Conservation (phyloP, 140 eudicot species). For the Senecio squalidus region DNA sequence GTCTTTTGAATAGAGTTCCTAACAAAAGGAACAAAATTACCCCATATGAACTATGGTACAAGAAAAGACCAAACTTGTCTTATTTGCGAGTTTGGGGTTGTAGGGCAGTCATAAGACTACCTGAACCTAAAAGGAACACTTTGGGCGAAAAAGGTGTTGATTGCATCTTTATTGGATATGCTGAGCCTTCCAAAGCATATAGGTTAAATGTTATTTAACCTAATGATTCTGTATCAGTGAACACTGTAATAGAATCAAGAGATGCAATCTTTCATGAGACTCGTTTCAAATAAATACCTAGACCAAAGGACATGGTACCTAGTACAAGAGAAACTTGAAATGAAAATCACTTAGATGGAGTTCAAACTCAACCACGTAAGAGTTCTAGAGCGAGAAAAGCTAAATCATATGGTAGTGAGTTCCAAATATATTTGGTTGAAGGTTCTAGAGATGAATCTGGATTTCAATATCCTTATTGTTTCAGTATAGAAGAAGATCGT, state of each 20-base stretch:
- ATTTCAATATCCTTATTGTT: neutral
- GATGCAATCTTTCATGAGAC: slow-evolving; percentile 9
- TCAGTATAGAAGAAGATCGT: neutral
- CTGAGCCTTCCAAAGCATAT: neutral
- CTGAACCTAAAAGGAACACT: neutral
- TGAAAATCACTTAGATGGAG: neutral
- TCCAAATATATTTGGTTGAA: neutral
- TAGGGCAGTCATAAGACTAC: neutral
- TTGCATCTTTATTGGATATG: slow-evolving; percentile 18
- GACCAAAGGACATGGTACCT: neutral
- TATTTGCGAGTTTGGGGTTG: slow-evolving; percentile 1
- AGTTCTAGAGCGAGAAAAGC: neutral
- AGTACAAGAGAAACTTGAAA: no score
- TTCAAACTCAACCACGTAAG: neutral
- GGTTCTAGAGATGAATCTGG: neutral
- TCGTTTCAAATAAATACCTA: neutral
- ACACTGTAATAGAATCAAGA: slow-evolving; percentile 7
- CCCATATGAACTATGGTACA: neutral
- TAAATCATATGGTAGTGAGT: neutral
- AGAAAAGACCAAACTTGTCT: neutral
- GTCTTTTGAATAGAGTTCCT: neutral
- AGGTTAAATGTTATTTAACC: slow-evolving; percentile 9
- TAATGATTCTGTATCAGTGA: slow-evolving; percentile 9
- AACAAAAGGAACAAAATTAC: neutral
- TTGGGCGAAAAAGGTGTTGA: slow-evolving; percentile 10